Percentiles rank a stretch among this genome's conserved stretches.
phyloP scores from a whole-genome alignment of 192 early-diverging fungal species.

The Spizellomyces punctatus region DNA sequence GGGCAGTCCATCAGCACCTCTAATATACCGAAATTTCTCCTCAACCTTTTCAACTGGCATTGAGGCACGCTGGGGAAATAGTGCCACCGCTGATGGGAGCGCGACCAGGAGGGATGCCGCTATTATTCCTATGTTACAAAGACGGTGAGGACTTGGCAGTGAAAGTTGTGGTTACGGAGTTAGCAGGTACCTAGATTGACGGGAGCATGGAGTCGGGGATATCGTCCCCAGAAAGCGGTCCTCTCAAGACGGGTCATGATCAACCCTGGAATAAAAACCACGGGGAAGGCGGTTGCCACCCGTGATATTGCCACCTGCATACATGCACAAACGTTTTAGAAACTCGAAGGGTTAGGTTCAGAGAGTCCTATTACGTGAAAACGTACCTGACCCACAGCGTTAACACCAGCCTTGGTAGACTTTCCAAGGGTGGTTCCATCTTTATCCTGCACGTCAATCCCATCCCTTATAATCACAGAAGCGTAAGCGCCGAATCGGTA shows the following conservation, averaged over 20 bases:
- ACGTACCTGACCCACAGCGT: conserved; percentile 62
- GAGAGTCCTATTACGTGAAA: conserved; percentile 5
- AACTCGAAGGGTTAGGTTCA: not conserved
- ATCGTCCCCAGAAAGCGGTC: conserved; percentile 54
- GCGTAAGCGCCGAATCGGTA: not conserved
- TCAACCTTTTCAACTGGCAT: conserved; percentile 65
- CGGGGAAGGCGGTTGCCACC: conserved; percentile 71
- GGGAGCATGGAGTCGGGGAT: conserved; percentile 59
- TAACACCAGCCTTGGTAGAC: conserved; percentile 63
- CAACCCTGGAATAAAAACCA: conserved; percentile 72
- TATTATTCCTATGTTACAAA: conserved; percentile 50
- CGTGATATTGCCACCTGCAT: conserved; percentile 74
- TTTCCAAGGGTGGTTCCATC: conserved; percentile 71
- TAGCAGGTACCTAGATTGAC: conserved; percentile 59
- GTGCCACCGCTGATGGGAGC: conserved; percentile 74
- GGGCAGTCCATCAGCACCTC: conserved; percentile 58
- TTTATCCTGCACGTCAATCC: conserved; percentile 71
- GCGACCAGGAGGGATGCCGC: conserved; percentile 71
- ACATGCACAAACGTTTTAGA: not conserved
- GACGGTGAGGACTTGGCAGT: not conserved
- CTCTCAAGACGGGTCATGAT: conserved; percentile 68
- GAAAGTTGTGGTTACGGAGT: not conserved
- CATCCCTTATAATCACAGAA: conserved; percentile 49
- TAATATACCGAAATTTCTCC: conserved; percentile 61
- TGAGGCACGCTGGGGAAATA: conserved; percentile 74